These are phyloP conservation scores for Uronychia setigera DNA, from an alignment of 73 alveolate genomes.

Conservation along the genomic window DNA sequence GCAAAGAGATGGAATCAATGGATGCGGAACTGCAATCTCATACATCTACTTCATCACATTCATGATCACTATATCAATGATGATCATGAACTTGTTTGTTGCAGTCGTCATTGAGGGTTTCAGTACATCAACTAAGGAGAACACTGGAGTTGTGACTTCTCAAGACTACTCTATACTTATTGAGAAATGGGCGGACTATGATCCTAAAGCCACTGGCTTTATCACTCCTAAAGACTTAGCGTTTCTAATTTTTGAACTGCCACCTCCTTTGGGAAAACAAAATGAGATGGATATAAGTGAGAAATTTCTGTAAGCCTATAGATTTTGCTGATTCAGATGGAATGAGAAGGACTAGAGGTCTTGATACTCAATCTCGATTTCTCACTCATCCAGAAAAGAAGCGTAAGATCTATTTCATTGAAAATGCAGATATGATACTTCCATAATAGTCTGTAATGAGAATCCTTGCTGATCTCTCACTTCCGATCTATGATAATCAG, in stretches of 20 bases:
- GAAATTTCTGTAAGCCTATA: background rate
- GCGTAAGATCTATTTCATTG: background rate
- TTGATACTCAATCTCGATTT: slow-evolving; percentile 2
- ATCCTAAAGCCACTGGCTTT: slow-evolving; percentile 2
- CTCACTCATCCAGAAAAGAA: slow-evolving; percentile 6
- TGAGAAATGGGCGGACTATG: slow-evolving; percentile 15
- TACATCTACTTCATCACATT: slow-evolving; percentile 7
- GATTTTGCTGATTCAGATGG: background rate
- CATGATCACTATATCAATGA: slow-evolving; percentile 10
- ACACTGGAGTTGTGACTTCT: background rate
- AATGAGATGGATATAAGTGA: background rate
- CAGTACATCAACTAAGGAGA: slow-evolving; percentile 5
- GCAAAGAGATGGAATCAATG: slow-evolving; percentile 17
- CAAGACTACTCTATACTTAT: slow-evolving; percentile 5
- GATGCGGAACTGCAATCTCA: slow-evolving; percentile 31
- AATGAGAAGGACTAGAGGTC: background rate
- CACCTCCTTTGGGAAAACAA: slow-evolving; percentile 7
- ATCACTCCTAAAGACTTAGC: slow-evolving; percentile 7
- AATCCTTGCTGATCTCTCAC: background rate
- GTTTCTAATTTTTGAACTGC: slow-evolving; percentile 6
- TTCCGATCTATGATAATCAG: slow-evolving; percentile 17
- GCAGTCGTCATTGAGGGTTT: slow-evolving; percentile 55
- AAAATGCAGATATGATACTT: background rate
- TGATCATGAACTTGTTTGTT: slow-evolving; percentile 25
- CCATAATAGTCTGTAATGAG: background rate